Conservation (phyloP, 2,329 filamentous ascomycete species). For the Arthrocladium fulminans region DNA sequence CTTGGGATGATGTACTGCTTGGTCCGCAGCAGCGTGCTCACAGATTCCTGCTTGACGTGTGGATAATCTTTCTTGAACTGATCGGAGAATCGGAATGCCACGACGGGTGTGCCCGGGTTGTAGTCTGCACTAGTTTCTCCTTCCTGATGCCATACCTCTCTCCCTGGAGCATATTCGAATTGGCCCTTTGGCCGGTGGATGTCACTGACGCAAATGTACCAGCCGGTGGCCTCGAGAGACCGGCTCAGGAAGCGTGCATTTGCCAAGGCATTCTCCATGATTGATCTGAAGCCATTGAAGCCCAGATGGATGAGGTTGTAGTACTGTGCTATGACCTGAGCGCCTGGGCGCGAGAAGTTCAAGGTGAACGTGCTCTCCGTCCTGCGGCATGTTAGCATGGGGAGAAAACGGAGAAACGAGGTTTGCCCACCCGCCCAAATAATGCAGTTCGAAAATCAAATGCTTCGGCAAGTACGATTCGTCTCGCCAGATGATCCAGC, state of each 20-base stretch:
- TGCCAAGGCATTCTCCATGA: conserved; percentile 46
- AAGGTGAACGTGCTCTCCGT: conserved; percentile 46
- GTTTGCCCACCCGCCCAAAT: conserved; percentile 50
- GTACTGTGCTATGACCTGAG: conserved; percentile 63
- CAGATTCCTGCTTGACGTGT: conserved; percentile 54
- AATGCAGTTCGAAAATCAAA: conserved; percentile 62
- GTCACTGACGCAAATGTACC: conserved; percentile 57
- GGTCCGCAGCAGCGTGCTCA: conserved; percentile 54
- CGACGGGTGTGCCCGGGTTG: conserved; percentile 57
- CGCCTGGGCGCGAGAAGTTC: conserved; percentile 63
- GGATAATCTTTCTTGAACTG: conserved; percentile 53
- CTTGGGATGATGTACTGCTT: conserved; percentile 64
- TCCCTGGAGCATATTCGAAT: conserved; percentile 33
- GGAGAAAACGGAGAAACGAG: conserved; percentile 28
- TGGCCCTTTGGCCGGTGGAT: conserved; percentile 53
- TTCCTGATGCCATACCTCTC: conserved; percentile 33
- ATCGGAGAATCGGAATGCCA: conserved; percentile 57
- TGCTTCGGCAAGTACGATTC: conserved; percentile 57
- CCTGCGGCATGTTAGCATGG: conserved; percentile 3
- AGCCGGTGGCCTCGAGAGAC: conserved; percentile 55
- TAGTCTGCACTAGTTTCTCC: conserved; percentile 51
- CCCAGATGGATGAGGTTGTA: conserved; percentile 65
- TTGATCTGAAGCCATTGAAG: conserved; percentile 54
- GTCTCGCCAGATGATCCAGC: conserved; percentile 63
- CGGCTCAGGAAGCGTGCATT: conserved; percentile 58